Percentiles rank a stretch among this genome's conserved stretches.
Evolutionary conservation across 805 yeast genomes (phyloP).

Genomic region (Metschnikowia orientalis): DNA sequence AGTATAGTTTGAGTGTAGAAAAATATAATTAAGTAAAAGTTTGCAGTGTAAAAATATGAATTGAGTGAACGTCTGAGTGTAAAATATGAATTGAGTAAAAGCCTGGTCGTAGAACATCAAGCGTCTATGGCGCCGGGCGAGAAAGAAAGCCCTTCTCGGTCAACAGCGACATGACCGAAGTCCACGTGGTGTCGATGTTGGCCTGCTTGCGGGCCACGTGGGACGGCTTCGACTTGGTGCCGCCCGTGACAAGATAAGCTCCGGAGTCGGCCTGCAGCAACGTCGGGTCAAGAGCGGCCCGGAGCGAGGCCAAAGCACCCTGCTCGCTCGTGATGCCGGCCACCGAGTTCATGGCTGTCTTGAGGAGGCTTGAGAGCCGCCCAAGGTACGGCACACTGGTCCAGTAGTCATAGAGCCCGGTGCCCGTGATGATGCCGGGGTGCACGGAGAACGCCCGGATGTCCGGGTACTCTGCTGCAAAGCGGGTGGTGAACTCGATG

Average conservation of each 20-base stretch:
- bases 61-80: neutral
- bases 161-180: slow-evolving; percentile 23
- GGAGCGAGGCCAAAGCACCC: slow-evolving; percentile 32
- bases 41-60: neutral
- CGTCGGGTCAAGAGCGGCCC: slow-evolving; percentile 29
- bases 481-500: slow-evolving; percentile 28
- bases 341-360: slow-evolving; percentile 14
- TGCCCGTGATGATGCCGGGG: slow-evolving; percentile 35
- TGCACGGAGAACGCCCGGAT: slow-evolving; percentile 33
- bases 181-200: slow-evolving; percentile 27
- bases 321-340: slow-evolving; percentile 31
- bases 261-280: slow-evolving; percentile 27
- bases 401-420: slow-evolving; percentile 32
- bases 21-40: neutral
- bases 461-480: slow-evolving; percentile 27
- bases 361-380: slow-evolving; percentile 14
- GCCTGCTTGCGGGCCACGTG: slow-evolving; percentile 22
- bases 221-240: slow-evolving; percentile 22
- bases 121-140: too few relatives aligned
- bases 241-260: slow-evolving; percentile 30
- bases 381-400: slow-evolving; percentile 24
- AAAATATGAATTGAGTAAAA: neutral
- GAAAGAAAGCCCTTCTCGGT: slow-evolving; percentile 17
- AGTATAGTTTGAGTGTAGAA: too few relatives aligned
- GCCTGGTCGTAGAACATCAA: too few relatives aligned